These are phyloP conservation scores for Esteya vermicola DNA, from an alignment of 2,329 filamentous ascomycete species.

Conservation along the genomic window DNA sequence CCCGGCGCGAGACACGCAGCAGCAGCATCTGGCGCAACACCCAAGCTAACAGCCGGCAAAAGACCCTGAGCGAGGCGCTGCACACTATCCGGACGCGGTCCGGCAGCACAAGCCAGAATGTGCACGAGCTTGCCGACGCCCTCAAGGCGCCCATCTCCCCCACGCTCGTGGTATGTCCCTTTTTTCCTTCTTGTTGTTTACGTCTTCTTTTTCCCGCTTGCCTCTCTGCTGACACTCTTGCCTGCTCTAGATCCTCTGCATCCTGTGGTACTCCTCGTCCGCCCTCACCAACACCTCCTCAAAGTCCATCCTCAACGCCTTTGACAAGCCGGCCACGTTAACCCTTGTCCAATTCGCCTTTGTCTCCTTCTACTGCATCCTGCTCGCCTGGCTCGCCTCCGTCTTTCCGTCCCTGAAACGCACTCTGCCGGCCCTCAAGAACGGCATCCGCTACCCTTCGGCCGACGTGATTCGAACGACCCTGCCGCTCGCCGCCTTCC, in stretches of 20 bases:
- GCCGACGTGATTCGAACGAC: constrained; percentile 74
- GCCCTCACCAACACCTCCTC: constrained; percentile 95
- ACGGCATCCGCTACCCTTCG: constrained; percentile 70
- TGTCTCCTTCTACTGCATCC: constrained; percentile 74
- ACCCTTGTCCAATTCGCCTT: constrained; percentile 90
- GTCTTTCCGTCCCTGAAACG: constrained; percentile 57
- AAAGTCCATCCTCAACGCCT: constrained; percentile 87
- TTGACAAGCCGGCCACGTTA: constrained; percentile 80
- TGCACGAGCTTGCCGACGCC: constrained; percentile 83
- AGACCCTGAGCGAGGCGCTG: constrained; percentile 82
- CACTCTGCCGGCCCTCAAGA: constrained; percentile 62
- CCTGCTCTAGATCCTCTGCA: constrained; percentile 54
- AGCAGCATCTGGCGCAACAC: too few species aligned
- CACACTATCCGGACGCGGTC: constrained; percentile 66
- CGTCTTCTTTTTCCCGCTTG: background rate
- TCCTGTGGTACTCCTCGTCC: constrained; percentile 89
- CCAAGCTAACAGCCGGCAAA: constrained; percentile 62
- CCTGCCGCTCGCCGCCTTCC: constrained; percentile 82
- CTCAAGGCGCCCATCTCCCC: constrained; percentile 81
- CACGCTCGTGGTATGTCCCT: constrained; percentile 59
- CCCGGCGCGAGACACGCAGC: too few species aligned
- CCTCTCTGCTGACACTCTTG: background rate
- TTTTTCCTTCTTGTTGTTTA: too few species aligned
- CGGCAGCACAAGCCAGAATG: constrained; percentile 81
- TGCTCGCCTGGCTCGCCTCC: constrained; percentile 62